These are phyloP conservation scores for Exophiala mesophila DNA, from an alignment of 2,329 filamentous ascomycete species.

Conservation along the genomic window DNA sequence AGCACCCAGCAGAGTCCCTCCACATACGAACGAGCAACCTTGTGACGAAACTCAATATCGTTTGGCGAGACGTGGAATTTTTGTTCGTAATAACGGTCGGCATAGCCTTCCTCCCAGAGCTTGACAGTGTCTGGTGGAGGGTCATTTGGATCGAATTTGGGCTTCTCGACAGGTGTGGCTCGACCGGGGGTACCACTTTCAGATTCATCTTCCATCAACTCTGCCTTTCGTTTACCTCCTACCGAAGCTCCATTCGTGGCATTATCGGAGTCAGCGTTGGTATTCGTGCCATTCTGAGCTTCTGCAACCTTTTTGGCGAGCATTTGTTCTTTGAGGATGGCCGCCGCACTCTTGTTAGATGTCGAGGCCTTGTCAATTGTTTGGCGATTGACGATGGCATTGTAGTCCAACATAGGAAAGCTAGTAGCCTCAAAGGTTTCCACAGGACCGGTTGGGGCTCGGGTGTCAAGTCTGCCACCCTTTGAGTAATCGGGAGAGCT, in stretches of 20 bases:
- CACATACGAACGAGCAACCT: constrained; percentile 86
- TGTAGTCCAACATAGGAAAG: constrained; percentile 63
- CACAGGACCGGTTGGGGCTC: constrained; percentile 42
- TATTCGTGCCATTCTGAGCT: constrained; percentile 34
- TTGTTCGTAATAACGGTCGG: constrained; percentile 92
- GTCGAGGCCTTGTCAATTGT: constrained; percentile 63
- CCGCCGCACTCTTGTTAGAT: constrained; percentile 92
- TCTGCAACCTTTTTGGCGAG: constrained; percentile 40
- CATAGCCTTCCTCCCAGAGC: constrained; percentile 93
- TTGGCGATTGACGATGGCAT: constrained; percentile 76
- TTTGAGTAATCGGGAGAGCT: constrained; percentile 42
- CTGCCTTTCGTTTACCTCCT: constrained; percentile 71
- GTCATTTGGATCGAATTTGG: constrained; percentile 35
- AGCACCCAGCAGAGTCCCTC: constrained; percentile 95
- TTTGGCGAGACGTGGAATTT: constrained; percentile 83
- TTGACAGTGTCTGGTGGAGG: constrained; percentile 72
- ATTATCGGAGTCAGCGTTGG: constrained; percentile 21
- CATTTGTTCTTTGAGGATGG: constrained; percentile 75
- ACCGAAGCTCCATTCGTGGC: constrained; percentile 18
- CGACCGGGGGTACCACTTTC: constrained; percentile 54
- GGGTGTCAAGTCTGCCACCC: constrained; percentile 23
- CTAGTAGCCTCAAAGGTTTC: constrained; percentile 20
- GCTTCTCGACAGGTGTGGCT: constrained; percentile 49
- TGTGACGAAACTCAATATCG: constrained; percentile 79
- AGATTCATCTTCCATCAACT: constrained; percentile 57